phyloP scores from a whole-genome alignment of 768 basidiomycete genomes.

The Obba rivulosa region DNA sequence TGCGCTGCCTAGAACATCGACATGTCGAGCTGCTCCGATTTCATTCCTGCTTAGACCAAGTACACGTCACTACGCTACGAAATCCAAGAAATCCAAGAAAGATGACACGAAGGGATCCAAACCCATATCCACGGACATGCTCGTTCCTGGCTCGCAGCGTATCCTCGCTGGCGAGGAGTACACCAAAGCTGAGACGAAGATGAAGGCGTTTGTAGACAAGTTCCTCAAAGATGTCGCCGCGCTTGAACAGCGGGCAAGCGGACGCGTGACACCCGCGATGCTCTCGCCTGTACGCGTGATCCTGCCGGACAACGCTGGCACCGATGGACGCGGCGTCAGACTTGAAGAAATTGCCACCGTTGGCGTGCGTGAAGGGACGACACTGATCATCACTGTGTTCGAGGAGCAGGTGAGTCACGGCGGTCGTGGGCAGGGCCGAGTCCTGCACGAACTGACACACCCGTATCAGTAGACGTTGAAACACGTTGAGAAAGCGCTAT shows the following conservation, averaged over 20 bases:
- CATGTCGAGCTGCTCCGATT: too few relatives aligned
- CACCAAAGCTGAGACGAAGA: constrained; percentile 54
- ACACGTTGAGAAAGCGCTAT: constrained; percentile 67
- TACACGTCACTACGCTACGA: not conserved
- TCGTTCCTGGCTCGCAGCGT: constrained; percentile 65
- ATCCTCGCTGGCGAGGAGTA: constrained; percentile 58
- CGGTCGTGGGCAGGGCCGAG: not conserved
- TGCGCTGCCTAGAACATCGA: too few relatives aligned
- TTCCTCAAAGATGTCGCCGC: constrained; percentile 73
- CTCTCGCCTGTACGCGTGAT: constrained; percentile 64
- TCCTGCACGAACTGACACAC: not conserved
- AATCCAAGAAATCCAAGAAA: constrained; percentile 1
- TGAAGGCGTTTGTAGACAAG: constrained; percentile 64
- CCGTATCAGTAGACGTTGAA: constrained; percentile 62
- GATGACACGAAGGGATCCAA: constrained; percentile 3
- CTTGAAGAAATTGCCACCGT: constrained; percentile 77
- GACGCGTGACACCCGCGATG: constrained; percentile 70
- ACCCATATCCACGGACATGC: constrained; percentile 42
- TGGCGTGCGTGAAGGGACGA: constrained; percentile 73
- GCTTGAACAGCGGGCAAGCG: constrained; percentile 65
- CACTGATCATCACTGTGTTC: constrained; percentile 69
- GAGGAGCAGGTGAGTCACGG: constrained; percentile 61
- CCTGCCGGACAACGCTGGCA: constrained; percentile 32
- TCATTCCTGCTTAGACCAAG: too few relatives aligned
- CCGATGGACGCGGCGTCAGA: constrained; percentile 11